A percentile compares a stretch with the other conserved stretches of the same genome.
Conservation (phyloP, 2,329 filamentous ascomycete genomes). For the Hypoxylon sp. region DNA sequence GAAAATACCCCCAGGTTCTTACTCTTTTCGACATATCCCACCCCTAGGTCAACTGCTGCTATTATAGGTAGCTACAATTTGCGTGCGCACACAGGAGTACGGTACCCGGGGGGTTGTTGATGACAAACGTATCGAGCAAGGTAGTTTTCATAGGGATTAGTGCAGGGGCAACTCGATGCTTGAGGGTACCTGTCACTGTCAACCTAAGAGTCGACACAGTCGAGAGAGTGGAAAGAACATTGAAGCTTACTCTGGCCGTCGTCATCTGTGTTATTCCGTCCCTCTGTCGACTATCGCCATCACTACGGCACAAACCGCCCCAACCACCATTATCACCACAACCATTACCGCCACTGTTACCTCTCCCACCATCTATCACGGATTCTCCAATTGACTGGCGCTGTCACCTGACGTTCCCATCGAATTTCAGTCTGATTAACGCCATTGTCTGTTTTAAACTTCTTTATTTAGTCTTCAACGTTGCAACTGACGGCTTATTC, state of each 20-base stretch:
- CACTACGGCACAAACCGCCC: constrained; percentile 4
- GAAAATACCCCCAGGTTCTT: constrained; percentile 15
- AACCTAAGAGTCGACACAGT: constrained; percentile 7
- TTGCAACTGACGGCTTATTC: constrained; percentile 42
- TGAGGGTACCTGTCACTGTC: constrained; percentile 14
- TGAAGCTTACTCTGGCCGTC: constrained; percentile 28
- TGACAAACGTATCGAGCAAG: constrained; percentile 27
- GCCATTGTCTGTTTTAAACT: constrained; percentile 34
- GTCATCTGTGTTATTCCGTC: constrained; percentile 12
- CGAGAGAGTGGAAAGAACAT: constrained; percentile 16
- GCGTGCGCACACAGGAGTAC: constrained; percentile 21
- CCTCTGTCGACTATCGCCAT: constrained; percentile 6
- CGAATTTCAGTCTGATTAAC: constrained; percentile 43
- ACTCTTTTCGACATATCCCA: constrained; percentile 26
- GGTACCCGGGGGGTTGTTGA: constrained; percentile 35
- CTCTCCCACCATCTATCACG: constrained; percentile 15
- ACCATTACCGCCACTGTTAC: constrained; percentile 20
- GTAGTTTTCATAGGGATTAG: constrained; percentile 26
- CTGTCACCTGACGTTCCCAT: constrained; percentile 39
- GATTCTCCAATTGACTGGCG: constrained; percentile 31
- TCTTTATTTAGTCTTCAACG: constrained; percentile 30
- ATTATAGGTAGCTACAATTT: constrained; percentile 25
- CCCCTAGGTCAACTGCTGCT: constrained; percentile 7
- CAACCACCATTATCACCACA: constrained; percentile 17
- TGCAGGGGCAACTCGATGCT: constrained; percentile 19